A percentile compares a stretch with the other conserved stretches of the same genome.
These are phyloP conservation scores for Aureobasidium mangrovei DNA, from an alignment of 2,329 filamentous ascomycete genomes.

Conservation along the genomic window DNA sequence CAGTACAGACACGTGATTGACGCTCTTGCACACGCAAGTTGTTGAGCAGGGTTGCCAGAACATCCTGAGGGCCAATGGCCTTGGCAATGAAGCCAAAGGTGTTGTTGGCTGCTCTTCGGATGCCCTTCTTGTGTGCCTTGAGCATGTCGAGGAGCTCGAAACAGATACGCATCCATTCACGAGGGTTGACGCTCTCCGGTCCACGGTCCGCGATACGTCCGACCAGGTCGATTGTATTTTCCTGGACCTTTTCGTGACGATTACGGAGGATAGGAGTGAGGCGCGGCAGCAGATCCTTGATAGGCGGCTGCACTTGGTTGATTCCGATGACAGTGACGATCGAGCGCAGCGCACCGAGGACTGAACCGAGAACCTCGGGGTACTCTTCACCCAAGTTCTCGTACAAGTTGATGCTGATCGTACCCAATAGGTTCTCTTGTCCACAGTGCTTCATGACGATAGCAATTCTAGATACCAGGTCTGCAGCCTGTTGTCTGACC, in stretches of 20 bases:
- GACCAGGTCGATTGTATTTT: constrained; percentile 97
- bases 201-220: constrained; percentile 96
- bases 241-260: constrained; percentile 97
- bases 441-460: constrained; percentile 99
- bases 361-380: constrained; percentile 92
- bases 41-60: constrained; percentile 88
- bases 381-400: constrained; percentile 99
- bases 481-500: constrained; percentile 91
- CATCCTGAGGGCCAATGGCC: constrained; percentile 95
- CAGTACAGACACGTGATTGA: constrained; percentile 96
- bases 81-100: constrained; percentile 99
- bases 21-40: constrained; percentile 95
- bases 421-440: constrained; percentile 91
- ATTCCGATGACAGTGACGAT: constrained; percentile 98
- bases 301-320: constrained; percentile 94
- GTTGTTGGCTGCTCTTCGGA: constrained; percentile 95
- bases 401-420: constrained; percentile 88
- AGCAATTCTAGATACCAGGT: constrained; percentile 91
- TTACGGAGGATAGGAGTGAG: constrained; percentile 97
- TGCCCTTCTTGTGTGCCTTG: constrained; percentile 99
- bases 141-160: constrained; percentile 99
- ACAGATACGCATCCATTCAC: constrained; percentile 99
- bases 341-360: constrained; percentile 84
- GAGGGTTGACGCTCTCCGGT: constrained; percentile 89
- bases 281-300: constrained; percentile 88